phyloP scores from a whole-genome alignment of 2,329 filamentous ascomycete genomes.

The Xylariaceae sp. region DNA sequence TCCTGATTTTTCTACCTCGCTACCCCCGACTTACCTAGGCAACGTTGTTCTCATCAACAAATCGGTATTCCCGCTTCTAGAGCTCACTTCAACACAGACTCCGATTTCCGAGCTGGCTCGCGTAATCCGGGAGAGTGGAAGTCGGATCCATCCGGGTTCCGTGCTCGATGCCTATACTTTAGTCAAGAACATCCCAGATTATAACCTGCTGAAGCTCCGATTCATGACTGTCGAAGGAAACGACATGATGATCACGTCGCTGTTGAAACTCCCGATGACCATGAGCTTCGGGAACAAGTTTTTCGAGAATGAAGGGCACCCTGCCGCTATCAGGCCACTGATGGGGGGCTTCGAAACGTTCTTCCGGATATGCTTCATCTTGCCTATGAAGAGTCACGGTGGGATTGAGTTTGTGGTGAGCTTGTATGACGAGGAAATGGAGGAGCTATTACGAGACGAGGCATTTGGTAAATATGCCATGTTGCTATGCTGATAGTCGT shows the following conservation, averaged over 20 bases:
- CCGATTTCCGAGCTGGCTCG: not conserved
- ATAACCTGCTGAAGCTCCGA: not conserved
- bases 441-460: not conserved
- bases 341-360: not conserved
- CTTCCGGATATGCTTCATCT: not conserved
- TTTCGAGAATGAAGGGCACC: not conserved
- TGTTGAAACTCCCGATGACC: not conserved
- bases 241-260: not conserved
- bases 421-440: conserved; percentile 2
- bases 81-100: not conserved
- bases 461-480: conserved; percentile 5
- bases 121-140: not conserved
- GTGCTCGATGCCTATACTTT: not conserved
- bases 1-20: not conserved
- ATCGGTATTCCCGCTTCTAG: not conserved
- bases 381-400: not conserved
- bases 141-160: not conserved
- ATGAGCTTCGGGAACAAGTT: not conserved
- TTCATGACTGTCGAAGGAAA: not conserved
- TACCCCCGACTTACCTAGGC: not conserved
- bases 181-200: not conserved
- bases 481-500: not conserved
- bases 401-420: conserved; percentile 2
- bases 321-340: not conserved
- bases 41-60: not conserved